Conservation (phyloP, 176 grass and related monocot genomes). For the Aegilops sharonensis region DNA sequence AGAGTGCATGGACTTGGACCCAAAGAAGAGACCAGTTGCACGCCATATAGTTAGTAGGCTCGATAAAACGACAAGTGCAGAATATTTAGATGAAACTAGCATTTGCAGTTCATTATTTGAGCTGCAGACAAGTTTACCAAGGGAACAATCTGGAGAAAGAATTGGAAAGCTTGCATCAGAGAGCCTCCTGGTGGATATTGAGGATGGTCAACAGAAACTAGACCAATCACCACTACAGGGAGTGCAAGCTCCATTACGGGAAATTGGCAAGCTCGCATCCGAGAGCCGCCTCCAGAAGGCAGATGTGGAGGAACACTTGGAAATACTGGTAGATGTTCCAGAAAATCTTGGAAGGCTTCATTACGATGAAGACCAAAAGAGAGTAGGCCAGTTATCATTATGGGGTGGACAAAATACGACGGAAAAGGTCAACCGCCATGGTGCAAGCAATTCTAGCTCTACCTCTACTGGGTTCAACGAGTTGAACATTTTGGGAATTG, state of each 20-base stretch:
- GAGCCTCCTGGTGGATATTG: neutral
- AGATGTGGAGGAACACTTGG: too few species aligned
- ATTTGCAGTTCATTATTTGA: neutral
- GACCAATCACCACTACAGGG: too few species aligned
- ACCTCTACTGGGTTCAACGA: neutral
- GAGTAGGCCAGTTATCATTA: too few species aligned
- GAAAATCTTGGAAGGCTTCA: too few species aligned
- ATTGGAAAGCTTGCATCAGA: neutral
- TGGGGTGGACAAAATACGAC: too few species aligned
- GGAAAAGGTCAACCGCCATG: neutral
- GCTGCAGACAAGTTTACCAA: neutral
- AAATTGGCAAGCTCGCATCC: neutral
- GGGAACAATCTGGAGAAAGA: neutral
- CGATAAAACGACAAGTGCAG: neutral
- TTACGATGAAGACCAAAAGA: too few species aligned
- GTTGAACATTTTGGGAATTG: neutral
- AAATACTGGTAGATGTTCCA: too few species aligned
- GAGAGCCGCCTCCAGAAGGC: neutral
- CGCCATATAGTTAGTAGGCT: neutral
- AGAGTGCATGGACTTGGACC: neutral
- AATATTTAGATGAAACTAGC: neutral
- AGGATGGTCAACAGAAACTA: too few species aligned
- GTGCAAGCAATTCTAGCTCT: neutral
- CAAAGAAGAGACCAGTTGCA: too few species aligned
- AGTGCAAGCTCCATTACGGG: too few species aligned